Conservation (phyloP, 2,329 filamentous ascomycete genomes). For the Taxawa tesnikishii region DNA sequence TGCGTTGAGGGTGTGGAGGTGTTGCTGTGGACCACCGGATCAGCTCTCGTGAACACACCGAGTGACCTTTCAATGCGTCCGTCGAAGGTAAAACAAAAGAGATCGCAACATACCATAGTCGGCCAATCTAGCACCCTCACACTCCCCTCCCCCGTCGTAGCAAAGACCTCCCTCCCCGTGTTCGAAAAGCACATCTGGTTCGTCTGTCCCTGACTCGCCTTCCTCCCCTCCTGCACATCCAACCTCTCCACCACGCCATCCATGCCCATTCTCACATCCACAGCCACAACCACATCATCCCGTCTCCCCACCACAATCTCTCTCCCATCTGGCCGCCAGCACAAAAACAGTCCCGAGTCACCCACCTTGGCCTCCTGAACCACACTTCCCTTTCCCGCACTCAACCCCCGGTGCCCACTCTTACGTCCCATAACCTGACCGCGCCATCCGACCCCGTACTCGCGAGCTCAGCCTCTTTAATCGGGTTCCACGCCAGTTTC, state of each 20-base stretch:
- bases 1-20: slow-evolving; percentile 50
- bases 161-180: slow-evolving; percentile 57
- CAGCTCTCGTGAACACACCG: too few relatives aligned
- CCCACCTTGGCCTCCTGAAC: slow-evolving; percentile 51
- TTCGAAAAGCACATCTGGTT: slow-evolving; percentile 67
- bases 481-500: slow-evolving; percentile 66
- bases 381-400: slow-evolving; percentile 28
- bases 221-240: slow-evolving; percentile 6
- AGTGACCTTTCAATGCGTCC: too few relatives aligned
- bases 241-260: slow-evolving; percentile 7
- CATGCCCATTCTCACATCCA: slow-evolving; percentile 16
- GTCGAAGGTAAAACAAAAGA: too few relatives aligned
- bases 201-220: slow-evolving; percentile 34
- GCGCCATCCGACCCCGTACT: slow-evolving; percentile 63
- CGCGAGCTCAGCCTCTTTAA: slow-evolving; percentile 64
- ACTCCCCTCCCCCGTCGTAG: slow-evolving; percentile 59
- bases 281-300: slow-evolving; percentile 32
- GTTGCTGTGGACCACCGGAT: slow-evolving; percentile 14
- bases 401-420: slow-evolving; percentile 38
- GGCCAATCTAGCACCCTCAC: slow-evolving; percentile 61
- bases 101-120: slow-evolving; percentile 24
- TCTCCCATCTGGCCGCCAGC: slow-evolving; percentile 61
- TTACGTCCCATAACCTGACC: slow-evolving; percentile 69
- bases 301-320: slow-evolving; percentile 62
- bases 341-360: slow-evolving; percentile 32